Conservation (phyloP, 1,284 basidiomycete species). For the Puccinia horiana region DNA sequence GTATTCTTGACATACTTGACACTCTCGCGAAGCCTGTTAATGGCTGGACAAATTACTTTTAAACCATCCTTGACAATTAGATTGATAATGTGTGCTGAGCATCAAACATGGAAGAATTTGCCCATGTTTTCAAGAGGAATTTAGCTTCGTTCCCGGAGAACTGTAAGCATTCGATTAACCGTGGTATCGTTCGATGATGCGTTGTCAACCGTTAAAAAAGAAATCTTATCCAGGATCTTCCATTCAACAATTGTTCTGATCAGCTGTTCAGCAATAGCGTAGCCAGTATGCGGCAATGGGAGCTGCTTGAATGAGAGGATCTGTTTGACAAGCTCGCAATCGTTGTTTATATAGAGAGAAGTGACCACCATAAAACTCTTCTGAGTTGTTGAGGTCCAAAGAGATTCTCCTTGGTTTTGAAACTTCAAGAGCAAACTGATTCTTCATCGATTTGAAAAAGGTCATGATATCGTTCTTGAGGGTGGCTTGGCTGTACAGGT, state of each 20-base stretch:
- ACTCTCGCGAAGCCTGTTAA: neutral
- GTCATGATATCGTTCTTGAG: conserved; percentile 7
- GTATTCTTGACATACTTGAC: neutral
- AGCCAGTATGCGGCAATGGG: neutral
- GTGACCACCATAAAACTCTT: neutral
- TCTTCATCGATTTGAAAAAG: neutral
- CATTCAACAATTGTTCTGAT: conserved; percentile 6
- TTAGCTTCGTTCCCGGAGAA: neutral
- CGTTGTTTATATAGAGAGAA: neutral
- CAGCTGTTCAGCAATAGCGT: neutral
- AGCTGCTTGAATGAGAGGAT: neutral
- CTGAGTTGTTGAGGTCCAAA: conserved; percentile 1
- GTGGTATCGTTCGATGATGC: neutral
- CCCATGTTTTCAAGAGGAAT: neutral
- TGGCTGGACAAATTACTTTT: neutral
- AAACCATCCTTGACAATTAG: neutral
- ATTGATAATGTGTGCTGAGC: neutral
- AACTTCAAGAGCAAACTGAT: neutral
- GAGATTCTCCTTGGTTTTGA: neutral
- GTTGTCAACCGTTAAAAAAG: neutral
- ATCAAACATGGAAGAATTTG: neutral
- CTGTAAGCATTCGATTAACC: neutral
- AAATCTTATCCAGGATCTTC: neutral
- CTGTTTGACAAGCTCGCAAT: neutral
- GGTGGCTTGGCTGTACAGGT: neutral